phyloP scores from a whole-genome alignment of 805 yeast genomes.

The Lipomyces orientalis region DNA sequence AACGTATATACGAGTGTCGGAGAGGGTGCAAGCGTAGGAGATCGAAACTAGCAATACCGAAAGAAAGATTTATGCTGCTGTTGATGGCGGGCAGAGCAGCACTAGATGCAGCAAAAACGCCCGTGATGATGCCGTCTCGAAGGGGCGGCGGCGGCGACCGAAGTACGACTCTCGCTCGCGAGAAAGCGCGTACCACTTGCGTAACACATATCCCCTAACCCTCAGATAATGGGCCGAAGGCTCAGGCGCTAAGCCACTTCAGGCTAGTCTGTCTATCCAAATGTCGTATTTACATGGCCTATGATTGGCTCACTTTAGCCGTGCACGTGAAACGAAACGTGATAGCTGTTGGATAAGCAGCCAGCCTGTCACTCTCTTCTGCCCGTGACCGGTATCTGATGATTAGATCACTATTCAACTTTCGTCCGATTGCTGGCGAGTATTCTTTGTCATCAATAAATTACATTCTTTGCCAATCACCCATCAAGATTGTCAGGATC shows the following conservation, averaged over 20 bases:
- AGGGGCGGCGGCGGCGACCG: background rate
- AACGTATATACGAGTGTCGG: too few species aligned
- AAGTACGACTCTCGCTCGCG: too few species aligned
- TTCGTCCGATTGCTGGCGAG: too few species aligned
- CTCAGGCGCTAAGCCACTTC: background rate
- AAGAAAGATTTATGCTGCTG: too few species aligned
- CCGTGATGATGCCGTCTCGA: background rate
- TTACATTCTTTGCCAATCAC: background rate
- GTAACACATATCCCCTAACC: background rate
- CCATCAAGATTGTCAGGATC: conserved; percentile 9
- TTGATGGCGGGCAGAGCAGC: background rate
- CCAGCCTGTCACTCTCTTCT: background rate
- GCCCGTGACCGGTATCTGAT: background rate
- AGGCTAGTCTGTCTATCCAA: background rate
- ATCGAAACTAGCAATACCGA: too few species aligned
- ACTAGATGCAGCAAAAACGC: background rate
- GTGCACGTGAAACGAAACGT: background rate
- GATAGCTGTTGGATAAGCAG: background rate
- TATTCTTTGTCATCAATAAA: background rate
- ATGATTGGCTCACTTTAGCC: background rate
- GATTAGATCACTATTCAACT: too few species aligned
- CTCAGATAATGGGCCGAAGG: background rate
- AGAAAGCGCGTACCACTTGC: background rate
- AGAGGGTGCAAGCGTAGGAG: too few species aligned
- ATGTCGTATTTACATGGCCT: too few species aligned